A percentile compares a stretch with the other conserved stretches of the same genome.
Evolutionary conservation across 2,329 filamentous ascomycete species (phyloP).

Genomic region (Ceratocystis alfenasii): DNA sequence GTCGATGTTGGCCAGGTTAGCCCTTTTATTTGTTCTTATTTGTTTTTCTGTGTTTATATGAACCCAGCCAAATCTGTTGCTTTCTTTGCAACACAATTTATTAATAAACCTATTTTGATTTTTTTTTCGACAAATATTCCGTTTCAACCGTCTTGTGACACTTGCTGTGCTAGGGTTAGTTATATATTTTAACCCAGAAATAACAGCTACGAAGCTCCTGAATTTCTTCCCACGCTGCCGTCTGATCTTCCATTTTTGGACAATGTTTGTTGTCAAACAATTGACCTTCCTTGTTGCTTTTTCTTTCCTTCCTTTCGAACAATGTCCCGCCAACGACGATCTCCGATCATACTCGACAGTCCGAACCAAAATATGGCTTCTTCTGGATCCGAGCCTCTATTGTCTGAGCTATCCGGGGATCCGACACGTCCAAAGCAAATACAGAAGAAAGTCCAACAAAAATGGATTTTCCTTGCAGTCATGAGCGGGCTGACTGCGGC

Average conservation of each 20-base stretch:
- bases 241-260: too few relatives aligned
- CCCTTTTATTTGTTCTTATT: neutral
- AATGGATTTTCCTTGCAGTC: constrained; percentile 58
- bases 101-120: neutral
- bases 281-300: neutral
- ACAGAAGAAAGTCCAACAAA: constrained; percentile 22
- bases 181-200: neutral
- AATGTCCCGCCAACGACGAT: constrained; percentile 3
- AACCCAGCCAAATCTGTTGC: too few relatives aligned
- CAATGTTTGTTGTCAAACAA: too few relatives aligned
- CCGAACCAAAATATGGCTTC: neutral
- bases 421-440: neutral
- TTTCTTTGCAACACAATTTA: neutral
- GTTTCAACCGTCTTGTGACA: neutral
- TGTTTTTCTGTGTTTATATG: neutral
- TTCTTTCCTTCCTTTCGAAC: constrained; percentile 22
- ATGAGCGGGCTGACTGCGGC: constrained; percentile 67
- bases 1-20: neutral
- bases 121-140: neutral
- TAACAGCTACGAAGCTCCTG: too few relatives aligned
- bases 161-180: neutral
- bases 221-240: too few relatives aligned
- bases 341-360: neutral
- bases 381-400: constrained; percentile 9
- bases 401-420: constrained; percentile 27